Evolutionary conservation across 2,329 filamentous ascomycete genomes (phyloP), one percentile per base, ranked within the genome.

Genomic region (Microdochium trichocladiopsis): DNA sequence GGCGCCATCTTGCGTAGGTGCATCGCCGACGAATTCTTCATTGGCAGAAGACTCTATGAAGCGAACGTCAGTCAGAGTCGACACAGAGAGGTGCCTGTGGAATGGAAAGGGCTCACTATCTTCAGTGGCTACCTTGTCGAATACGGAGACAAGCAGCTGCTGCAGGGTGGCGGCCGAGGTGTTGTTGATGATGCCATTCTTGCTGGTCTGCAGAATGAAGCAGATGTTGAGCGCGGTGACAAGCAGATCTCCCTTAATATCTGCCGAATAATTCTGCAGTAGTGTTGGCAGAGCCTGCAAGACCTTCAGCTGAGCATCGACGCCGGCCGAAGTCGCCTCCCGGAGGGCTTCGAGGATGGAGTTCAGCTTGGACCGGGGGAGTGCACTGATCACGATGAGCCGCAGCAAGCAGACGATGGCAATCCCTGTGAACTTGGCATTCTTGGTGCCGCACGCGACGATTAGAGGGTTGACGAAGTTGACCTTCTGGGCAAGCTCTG

Each of bases 81-180:
- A 79, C 73, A 55, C 85, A 78, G 4, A 77, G 67, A 6, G 57
- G 60, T 47, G 66, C 71, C 58, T 71, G 74, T 77, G 49, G 4
- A 33, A 50, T 48, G 68, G 57, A 10, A 50, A 49, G n/a, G 12
- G 76, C 82, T 66, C 70, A 87, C 85, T 85, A 66, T 96, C 91
- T 73, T 96, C 91, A 5, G 75, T 73, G 1, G 85, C 81, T 2
- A 96, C 90, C 66, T 95, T 94, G 66, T 97, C 94, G 69, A 96
- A 97, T 0, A 96, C 88, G 1, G 89, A 87, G 28, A 94, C 90
- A 8, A 97, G 86, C 14, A 99, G 80, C 68, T 97, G 94, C 69
- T 96, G 93, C 51, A 99, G 74, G 2, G 94, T 97, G n/a, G 94
- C 94, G 24, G 93, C 90, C 10, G 94, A 94, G 1, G 95, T 97